Evolutionary conservation across 179 eudicot species (phyloP).

Genomic region (Dionaea muscipula): DNA sequence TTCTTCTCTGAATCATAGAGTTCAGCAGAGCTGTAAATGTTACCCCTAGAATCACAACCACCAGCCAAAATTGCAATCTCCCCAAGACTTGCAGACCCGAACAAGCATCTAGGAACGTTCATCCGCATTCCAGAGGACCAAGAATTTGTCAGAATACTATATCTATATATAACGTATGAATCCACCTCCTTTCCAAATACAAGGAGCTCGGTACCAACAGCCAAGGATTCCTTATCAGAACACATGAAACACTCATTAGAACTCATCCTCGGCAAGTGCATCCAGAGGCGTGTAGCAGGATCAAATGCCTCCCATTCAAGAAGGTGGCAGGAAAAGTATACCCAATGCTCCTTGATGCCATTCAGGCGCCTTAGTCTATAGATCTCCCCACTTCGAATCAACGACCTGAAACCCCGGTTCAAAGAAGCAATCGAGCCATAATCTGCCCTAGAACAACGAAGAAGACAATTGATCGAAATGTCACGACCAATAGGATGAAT

Average conservation of each 20-base stretch:
- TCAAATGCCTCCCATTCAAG: slow-evolving; percentile 91
- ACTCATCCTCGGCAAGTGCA: slow-evolving; percentile 61
- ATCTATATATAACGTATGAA: slow-evolving; percentile 48
- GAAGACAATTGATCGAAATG: slow-evolving; percentile 41
- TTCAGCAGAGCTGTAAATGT: slow-evolving; percentile 50
- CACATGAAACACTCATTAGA: slow-evolving; percentile 58
- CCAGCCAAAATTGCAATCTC: slow-evolving; percentile 77
- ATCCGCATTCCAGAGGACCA: slow-evolving; percentile 67
- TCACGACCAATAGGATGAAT: slow-evolving; percentile 50
- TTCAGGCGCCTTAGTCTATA: slow-evolving; percentile 45
- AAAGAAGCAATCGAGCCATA: slow-evolving; percentile 66
- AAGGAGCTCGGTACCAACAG: slow-evolving; percentile 56
- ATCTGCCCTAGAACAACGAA: slow-evolving; percentile 56
- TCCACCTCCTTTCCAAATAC: slow-evolving; percentile 58
- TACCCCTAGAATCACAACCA: slow-evolving; percentile 56
- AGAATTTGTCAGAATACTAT: slow-evolving; percentile 56
- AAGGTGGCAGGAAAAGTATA: slow-evolving; percentile 69
- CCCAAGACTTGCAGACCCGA: slow-evolving; percentile 79
- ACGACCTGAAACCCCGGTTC: slow-evolving; percentile 48
- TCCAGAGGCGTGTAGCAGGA: slow-evolving; percentile 56
- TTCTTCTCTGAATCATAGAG: slow-evolving; percentile 64
- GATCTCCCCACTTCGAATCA: slow-evolving; percentile 54
- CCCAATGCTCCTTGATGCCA: slow-evolving; percentile 69
- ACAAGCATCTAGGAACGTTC: slow-evolving; percentile 67
- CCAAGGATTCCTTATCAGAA: slow-evolving; percentile 71